A percentile compares a stretch with the other conserved stretches of the same genome.
phyloP scores from a whole-genome alignment of 306 rosid species.

The Luffa aegyptiaca region DNA sequence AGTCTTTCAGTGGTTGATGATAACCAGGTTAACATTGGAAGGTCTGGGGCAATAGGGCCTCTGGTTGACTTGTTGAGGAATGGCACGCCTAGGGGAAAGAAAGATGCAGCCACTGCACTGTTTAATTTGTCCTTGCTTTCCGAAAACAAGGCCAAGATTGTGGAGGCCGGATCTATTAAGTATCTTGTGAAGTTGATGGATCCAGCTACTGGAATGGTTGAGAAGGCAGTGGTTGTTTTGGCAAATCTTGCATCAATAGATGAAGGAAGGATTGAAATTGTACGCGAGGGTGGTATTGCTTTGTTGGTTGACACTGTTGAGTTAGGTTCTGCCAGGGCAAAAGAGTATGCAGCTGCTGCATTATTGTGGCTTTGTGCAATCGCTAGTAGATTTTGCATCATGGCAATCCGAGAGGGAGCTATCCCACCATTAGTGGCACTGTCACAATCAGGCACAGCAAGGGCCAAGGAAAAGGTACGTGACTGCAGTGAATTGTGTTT shows the following conservation, averaged over 20 bases:
- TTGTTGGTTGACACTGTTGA: constrained; percentile 89
- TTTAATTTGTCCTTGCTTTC: constrained; percentile 83
- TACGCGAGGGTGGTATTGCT: constrained; percentile 71
- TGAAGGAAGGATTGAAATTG: constrained; percentile 82
- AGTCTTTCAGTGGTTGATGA: constrained; percentile 93
- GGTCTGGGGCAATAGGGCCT: constrained; percentile 88
- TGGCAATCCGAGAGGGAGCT: constrained; percentile 89
- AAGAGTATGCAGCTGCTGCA: constrained; percentile 97
- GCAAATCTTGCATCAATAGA: constrained; percentile 85
- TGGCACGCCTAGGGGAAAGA: constrained; percentile 92
- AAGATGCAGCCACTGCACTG: constrained; percentile 95
- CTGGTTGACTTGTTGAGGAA: constrained; percentile 82
- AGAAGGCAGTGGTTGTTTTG: constrained; percentile 90
- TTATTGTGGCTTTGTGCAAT: constrained; percentile 71
- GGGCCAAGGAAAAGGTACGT: constrained; percentile 88
- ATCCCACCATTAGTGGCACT: constrained; percentile 90
- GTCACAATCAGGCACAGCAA: constrained; percentile 89
- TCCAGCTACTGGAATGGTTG: constrained; percentile 98
- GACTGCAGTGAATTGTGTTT: constrained; percentile 9
- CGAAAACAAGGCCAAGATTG: constrained; percentile 79
- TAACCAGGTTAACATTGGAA: constrained; percentile 70
- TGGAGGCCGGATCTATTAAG: constrained; percentile 88
- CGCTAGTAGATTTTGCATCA: constrained; percentile 38
- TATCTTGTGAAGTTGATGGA: constrained; percentile 93
- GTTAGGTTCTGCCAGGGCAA: constrained; percentile 93